phyloP scores from a whole-genome alignment of 257 asterid species.

The Nicotiana tomentosiformis region DNA sequence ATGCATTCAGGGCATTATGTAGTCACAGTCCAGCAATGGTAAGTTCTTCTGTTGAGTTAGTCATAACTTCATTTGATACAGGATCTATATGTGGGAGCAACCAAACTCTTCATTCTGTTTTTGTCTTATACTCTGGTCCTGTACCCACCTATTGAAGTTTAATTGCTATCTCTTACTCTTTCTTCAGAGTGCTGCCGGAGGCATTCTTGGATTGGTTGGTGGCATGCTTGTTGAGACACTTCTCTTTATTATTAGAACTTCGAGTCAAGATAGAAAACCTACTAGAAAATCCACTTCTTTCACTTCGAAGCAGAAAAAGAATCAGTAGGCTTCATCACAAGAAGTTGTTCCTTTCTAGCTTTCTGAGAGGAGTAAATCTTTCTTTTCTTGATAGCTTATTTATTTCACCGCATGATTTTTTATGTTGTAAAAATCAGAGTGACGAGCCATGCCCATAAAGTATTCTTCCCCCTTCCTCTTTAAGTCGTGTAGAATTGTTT shows the following conservation, averaged over 20 bases:
- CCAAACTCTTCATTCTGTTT: not conserved
- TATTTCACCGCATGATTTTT: not conserved
- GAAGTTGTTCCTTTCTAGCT: not conserved
- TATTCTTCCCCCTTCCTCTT: no score
- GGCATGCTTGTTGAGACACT: slow-evolving; percentile 92
- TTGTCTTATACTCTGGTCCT: no score
- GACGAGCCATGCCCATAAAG: no score
- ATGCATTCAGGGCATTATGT: slow-evolving; percentile 87
- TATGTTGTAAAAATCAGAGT: not conserved
- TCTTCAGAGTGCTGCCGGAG: slow-evolving; percentile 88
- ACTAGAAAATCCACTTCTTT: slow-evolving; percentile 22
- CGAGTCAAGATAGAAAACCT: slow-evolving; percentile 32
- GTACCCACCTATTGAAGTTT: not conserved
- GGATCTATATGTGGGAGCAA: not conserved
- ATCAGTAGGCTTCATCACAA: slow-evolving; percentile 15
- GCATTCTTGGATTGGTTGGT: slow-evolving; percentile 83
- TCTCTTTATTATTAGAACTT: slow-evolving; percentile 59
- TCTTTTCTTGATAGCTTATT: not conserved
- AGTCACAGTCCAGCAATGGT: slow-evolving; percentile 75
- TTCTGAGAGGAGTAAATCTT: not conserved
- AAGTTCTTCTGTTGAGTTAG: slow-evolving; percentile 10
- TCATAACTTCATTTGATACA: not conserved
- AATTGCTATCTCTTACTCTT: not conserved
- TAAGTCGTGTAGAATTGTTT: no score
- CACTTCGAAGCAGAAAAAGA: slow-evolving; percentile 20